Percentiles rank a stretch among this genome's conserved stretches.
Conservation (phyloP, 139 green algal species). For the Dunaliella primolecta region DNA sequence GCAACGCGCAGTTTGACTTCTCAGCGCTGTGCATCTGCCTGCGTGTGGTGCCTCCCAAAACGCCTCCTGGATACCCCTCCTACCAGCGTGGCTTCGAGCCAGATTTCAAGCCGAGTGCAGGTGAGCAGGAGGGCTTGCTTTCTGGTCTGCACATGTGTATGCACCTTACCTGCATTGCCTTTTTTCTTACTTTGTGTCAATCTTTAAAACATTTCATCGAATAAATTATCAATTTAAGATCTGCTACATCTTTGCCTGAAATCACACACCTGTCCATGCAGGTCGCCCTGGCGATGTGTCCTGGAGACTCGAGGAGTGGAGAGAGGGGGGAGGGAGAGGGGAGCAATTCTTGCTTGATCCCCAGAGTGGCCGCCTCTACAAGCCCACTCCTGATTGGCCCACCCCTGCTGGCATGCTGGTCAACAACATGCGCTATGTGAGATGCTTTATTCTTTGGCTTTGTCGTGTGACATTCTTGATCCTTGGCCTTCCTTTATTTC, state of each 20-base stretch:
- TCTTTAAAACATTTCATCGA: too few relatives aligned
- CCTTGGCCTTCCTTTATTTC: not conserved
- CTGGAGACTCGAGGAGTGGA: too few relatives aligned
- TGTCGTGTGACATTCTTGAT: not conserved
- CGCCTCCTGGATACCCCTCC: not conserved
- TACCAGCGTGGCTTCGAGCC: not conserved
- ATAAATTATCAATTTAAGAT: too few relatives aligned
- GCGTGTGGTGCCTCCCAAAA: slow-evolving; percentile 23
- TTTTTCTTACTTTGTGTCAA: too few relatives aligned
- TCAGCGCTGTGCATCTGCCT: slow-evolving; percentile 31
- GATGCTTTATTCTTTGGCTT: too few relatives aligned
- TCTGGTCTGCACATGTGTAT: too few relatives aligned
- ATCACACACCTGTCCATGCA: too few relatives aligned
- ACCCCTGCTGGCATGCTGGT: slow-evolving; percentile 23
- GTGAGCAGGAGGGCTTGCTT: too few relatives aligned
- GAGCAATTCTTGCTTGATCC: slow-evolving; percentile 19
- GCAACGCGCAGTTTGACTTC: slow-evolving; percentile 27
- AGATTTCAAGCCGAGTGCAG: not conserved
- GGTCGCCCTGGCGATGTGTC: too few relatives aligned
- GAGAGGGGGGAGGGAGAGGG: too few relatives aligned
- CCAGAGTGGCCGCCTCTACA: slow-evolving; percentile 19
- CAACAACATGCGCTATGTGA: not conserved
- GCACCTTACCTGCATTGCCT: too few relatives aligned
- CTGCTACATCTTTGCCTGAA: too few relatives aligned
- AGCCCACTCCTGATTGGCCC: slow-evolving; percentile 9